Evolutionary conservation across 1,284 basidiomycete genomes (phyloP), one percentile per base, ranked within the genome.

Genomic region (Ustilago lituana): DNA sequence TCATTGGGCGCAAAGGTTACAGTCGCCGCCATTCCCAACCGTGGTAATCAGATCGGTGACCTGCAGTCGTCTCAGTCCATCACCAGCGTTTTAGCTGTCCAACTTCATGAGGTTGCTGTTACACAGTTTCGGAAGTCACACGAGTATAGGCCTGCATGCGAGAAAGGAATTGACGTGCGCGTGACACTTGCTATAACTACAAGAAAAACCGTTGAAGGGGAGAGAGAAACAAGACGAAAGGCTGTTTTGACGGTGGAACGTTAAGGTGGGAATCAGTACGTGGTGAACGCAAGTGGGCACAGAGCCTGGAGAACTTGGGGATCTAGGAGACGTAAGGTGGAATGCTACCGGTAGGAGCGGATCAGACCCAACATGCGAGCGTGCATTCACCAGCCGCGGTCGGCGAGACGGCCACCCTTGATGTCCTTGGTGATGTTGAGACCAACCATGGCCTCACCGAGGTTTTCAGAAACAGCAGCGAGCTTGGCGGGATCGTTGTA

Each of bases 401-500:
- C 58, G 11, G 77, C 66, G 23, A 81, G 61, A 45, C 74, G 67
- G 45, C 79, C 79, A 36, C 77, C 77, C 51, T 65, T 73, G 65
- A 82, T 78, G 58, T 80, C 66, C 57, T 82, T 77, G 56, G 73
- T 73, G 55, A 93, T 92, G 20, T 89, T 91, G 74, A 96, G 86
- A 50, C 94, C 94, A 53, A 94, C 92, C 94, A 97, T 97, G 37
- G 94, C 90, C 62, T 89, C 86, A 33, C 94, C 94, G 37, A 97
- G 84, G 84, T 93, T 87, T 79, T 92, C 90, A n/a, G 92, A 94
- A 26, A 96, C 86, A 87, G 92, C 82, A 38, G 84, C 84, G 36
- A 81, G 75, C 69, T 78, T 80, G 47, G 62, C 73, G 5, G 80
- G 70, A 55, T 80, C 73, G 50, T 79, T 76, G 87, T 90, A 92